Evolutionary conservation across 345 rosid species (phyloP).

Genomic region (Salix koriyanagi): DNA sequence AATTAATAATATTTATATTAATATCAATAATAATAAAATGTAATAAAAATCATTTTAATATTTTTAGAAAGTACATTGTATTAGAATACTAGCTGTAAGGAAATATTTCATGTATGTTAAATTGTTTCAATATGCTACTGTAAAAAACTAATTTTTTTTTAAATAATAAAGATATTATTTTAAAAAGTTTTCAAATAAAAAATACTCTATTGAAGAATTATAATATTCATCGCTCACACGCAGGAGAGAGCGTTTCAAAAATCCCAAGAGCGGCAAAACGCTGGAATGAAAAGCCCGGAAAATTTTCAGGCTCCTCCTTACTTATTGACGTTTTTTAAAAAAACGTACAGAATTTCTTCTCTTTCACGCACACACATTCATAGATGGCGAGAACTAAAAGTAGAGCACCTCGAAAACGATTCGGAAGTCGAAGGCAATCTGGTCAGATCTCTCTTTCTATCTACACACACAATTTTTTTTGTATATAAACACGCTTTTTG

Average conservation of each 20-base stretch:
- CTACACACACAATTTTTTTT: not conserved
- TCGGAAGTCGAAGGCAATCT: not conserved
- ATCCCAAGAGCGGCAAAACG: slow-evolving; percentile 6
- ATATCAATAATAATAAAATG: too few relatives aligned
- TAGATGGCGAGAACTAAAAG: slow-evolving; percentile 20
- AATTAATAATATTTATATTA: too few relatives aligned
- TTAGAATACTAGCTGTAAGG: too few relatives aligned
- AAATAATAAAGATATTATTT: too few relatives aligned
- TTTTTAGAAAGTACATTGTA: too few relatives aligned
- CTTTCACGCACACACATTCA: not conserved
- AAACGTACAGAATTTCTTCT: not conserved
- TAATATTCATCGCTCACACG: not conserved
- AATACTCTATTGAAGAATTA: too few relatives aligned
- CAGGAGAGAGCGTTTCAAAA: not conserved
- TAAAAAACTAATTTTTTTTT: too few relatives aligned
- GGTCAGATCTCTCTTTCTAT: slow-evolving; percentile 1
- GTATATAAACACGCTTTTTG: not conserved
- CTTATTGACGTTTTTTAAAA: not conserved
- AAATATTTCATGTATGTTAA: too few relatives aligned
- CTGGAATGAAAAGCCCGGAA: too few relatives aligned
- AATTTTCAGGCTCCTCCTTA: not conserved
- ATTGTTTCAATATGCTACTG: too few relatives aligned
- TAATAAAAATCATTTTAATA: too few relatives aligned
- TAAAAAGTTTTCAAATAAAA: too few relatives aligned
- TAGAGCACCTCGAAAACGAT: not conserved